Conservation (phyloP, 495 filamentous ascomycete genomes). For the Hypomontagnella monticulosa region DNA sequence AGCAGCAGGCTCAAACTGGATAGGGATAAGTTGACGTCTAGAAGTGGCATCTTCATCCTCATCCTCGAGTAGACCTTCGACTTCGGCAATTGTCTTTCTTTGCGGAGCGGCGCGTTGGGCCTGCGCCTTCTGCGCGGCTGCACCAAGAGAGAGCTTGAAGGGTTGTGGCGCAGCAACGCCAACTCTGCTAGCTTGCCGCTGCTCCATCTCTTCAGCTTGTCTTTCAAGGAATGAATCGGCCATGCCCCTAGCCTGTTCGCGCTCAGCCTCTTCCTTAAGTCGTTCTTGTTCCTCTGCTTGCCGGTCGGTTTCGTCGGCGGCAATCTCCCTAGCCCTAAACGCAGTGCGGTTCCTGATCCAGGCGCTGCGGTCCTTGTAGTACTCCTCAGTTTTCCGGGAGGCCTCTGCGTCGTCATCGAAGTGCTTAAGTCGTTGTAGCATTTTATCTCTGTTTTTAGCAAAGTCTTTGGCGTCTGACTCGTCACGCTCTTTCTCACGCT, state of each 20-base stretch:
- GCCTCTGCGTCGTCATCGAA: constrained; percentile 91
- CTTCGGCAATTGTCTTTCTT: constrained; percentile 86
- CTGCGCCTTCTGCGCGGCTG: constrained; percentile 82
- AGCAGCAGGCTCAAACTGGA: constrained; percentile 83
- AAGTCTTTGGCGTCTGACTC: constrained; percentile 78
- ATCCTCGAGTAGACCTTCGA: constrained; percentile 93
- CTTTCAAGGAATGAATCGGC: constrained; percentile 93
- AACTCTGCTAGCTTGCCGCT: constrained; percentile 58
- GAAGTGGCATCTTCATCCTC: constrained; percentile 81
- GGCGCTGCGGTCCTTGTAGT: constrained; percentile 83
- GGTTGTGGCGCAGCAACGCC: constrained; percentile 74
- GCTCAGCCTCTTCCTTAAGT: constrained; percentile 71
- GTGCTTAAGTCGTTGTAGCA: constrained; percentile 76
- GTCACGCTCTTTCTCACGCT: constrained; percentile 82
- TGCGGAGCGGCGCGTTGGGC: constrained; percentile 72
- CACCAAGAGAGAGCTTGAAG: constrained; percentile 93
- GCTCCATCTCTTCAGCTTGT: constrained; percentile 85
- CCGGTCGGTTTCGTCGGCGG: constrained; percentile 83
- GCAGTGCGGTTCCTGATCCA: constrained; percentile 85
- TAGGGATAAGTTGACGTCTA: constrained; percentile 86
- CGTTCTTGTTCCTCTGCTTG: constrained; percentile 78
- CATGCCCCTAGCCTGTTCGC: constrained; percentile 82
- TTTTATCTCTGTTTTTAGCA: constrained; percentile 59
- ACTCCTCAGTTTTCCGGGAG: constrained; percentile 75
- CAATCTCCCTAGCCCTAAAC: constrained; percentile 76